These are phyloP conservation scores for Avena insularis DNA, from an alignment of 176 grass and related monocot species.

Conservation along the genomic window DNA sequence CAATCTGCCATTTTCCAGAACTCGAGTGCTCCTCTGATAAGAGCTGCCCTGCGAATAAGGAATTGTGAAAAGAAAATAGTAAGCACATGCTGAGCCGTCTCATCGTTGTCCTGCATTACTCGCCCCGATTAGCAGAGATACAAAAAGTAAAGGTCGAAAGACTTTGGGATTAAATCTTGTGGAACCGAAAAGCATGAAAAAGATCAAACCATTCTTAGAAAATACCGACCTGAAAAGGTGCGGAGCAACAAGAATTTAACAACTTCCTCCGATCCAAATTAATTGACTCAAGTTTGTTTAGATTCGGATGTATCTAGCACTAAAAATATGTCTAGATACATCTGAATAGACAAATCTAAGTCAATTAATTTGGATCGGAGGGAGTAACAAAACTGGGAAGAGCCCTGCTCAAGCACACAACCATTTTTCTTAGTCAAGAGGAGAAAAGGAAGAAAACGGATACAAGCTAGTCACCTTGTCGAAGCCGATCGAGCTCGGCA, in stretches of 20 bases:
- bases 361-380: too few species aligned
- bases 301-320: too few species aligned
- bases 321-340: too few species aligned
- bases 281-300: too few species aligned
- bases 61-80: not conserved
- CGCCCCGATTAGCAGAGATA: not conserved
- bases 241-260: not conserved
- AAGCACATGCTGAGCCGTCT: not conserved
- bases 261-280: too few species aligned
- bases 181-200: not conserved
- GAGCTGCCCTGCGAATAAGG: conserved; percentile 37
- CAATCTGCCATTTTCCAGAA: not conserved
- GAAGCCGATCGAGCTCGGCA: conserved; percentile 33
- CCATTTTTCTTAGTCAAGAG: not conserved
- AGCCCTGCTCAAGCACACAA: not conserved
- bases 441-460: not conserved
- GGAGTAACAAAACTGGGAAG: not conserved
- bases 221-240: not conserved
- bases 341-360: too few species aligned
- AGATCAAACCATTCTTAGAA: not conserved
- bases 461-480: conserved; percentile 37
- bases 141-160: not conserved
- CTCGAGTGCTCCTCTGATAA: conserved; percentile 37
- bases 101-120: not conserved
- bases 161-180: not conserved